A percentile compares a stretch with the other conserved stretches of the same genome.
phyloP scores from a whole-genome alignment of 768 basidiomycete genomes.

The Hemileccinum rubropunctum region DNA sequence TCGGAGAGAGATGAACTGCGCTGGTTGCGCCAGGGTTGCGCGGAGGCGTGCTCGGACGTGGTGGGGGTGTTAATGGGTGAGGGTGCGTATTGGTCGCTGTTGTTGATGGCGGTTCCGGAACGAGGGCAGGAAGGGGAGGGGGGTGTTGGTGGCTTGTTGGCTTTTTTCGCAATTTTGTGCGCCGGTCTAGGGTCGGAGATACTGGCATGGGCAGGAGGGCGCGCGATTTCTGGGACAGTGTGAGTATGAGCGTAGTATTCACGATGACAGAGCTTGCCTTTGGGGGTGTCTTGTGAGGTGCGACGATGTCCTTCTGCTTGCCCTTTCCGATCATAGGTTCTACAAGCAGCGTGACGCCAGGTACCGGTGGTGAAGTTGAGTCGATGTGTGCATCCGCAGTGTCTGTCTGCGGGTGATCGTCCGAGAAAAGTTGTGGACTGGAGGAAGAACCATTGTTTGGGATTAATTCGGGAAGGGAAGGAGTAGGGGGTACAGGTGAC shows the following conservation, averaged over 20 bases:
- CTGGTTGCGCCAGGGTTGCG: slow-evolving; percentile 20
- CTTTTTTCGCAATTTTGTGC: slow-evolving; percentile 23
- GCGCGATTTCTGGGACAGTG: slow-evolving; percentile 32
- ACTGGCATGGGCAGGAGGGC: slow-evolving; percentile 41
- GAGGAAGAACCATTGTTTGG: slow-evolving; percentile 66
- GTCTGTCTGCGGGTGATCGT: slow-evolving; percentile 23
- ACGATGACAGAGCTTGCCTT: slow-evolving; percentile 13
- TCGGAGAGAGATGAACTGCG: slow-evolving; percentile 51
- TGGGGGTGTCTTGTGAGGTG: slow-evolving; percentile 27
- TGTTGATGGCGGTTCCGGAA: slow-evolving; percentile 20
- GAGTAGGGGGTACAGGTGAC: slow-evolving; percentile 33
- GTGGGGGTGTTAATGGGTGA: slow-evolving; percentile 35
- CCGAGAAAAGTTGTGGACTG: slow-evolving; percentile 48
- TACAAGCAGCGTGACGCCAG: slow-evolving; percentile 5
- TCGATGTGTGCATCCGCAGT: slow-evolving; percentile 14
- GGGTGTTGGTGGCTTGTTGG: slow-evolving; percentile 11
- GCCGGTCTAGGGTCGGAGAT: slow-evolving; percentile 46
- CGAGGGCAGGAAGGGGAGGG: slow-evolving; percentile 24
- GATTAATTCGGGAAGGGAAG: slow-evolving; percentile 58
- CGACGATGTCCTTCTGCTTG: slow-evolving; percentile 17
- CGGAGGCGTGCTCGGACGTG: slow-evolving; percentile 39
- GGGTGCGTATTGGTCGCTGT: slow-evolving; percentile 11
- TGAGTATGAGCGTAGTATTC: background rate
- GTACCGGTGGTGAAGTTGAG: slow-evolving; percentile 16
- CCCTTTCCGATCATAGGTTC: slow-evolving; percentile 11